These are phyloP conservation scores for Russula ochroleuca DNA, from an alignment of 768 basidiomycete genomes.

Conservation along the genomic window DNA sequence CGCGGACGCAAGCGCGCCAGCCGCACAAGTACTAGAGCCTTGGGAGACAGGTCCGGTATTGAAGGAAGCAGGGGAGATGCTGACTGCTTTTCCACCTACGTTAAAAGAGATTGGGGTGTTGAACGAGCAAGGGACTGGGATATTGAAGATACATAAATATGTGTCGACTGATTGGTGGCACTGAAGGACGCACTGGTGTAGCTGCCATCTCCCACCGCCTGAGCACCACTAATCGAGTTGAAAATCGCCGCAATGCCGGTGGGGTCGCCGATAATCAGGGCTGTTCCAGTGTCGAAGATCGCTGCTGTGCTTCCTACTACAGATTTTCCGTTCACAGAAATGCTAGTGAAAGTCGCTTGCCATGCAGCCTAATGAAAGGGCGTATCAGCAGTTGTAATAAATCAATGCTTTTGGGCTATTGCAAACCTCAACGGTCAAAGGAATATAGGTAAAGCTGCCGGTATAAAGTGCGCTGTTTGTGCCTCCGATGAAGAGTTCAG, in stretches of 20 bases:
- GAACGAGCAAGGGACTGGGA: slow-evolving; percentile 6
- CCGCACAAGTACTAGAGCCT: background rate
- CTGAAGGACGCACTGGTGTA: slow-evolving; percentile 2
- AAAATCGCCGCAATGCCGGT: background rate
- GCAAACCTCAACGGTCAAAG: background rate
- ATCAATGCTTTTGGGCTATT: background rate
- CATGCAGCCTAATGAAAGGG: slow-evolving; percentile 2
- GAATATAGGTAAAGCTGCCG: slow-evolving; percentile 19
- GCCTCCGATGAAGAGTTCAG: slow-evolving; percentile 36
- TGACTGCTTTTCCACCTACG: slow-evolving; percentile 1
- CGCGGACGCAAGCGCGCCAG: background rate
- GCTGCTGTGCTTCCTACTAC: slow-evolving; percentile 18
- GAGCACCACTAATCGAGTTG: slow-evolving; percentile 1
- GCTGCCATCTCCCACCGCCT: background rate
- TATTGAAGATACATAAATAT: background rate
- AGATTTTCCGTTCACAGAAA: slow-evolving; percentile 28
- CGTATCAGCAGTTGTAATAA: background rate
- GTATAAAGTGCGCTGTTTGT: slow-evolving; percentile 17
- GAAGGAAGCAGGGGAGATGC: background rate
- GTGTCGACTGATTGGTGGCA: background rate
- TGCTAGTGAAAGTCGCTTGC: slow-evolving; percentile 28
- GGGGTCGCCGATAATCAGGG: slow-evolving; percentile 30
- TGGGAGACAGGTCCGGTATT: background rate
- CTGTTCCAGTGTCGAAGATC: slow-evolving; percentile 36
- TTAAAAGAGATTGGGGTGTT: background rate